Evolutionary conservation across 192 early-diverging fungal species (phyloP), one percentile per base, ranked within the genome.

Genomic region (Coemansia sp.): DNA sequence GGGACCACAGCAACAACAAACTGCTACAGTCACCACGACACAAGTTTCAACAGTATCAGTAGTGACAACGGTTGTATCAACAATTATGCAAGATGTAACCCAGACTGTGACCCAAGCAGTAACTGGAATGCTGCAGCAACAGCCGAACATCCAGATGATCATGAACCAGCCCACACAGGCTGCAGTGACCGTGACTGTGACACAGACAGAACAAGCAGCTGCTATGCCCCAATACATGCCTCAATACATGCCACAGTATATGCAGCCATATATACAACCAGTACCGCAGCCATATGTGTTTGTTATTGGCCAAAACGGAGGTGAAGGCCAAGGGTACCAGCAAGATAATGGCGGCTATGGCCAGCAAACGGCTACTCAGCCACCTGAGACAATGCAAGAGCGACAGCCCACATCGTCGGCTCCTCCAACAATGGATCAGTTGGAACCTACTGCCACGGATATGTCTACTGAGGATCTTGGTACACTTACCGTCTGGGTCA

Each of bases 221-320:
- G 43, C 43, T n/a, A 21, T 26, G 18, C 55, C 55, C 8, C 31
- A 57, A 13, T 57, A 57, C 30, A 21, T 26, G 18, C 55, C 55
- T 18, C 31, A 57, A 13, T 57, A 57, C 30, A 31, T 57, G 15
- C 55, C 55, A 49, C 48, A 49, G n/a, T 57, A 57, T 31, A 2
- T 57, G 55, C 15, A 31, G 55, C 55, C 7, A 18, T n/a, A 49
- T 1, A 10, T n/a, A n/a, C n/a, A n/a, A n/a, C n/a, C n/a, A n/a
- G n/a, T n/a, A n/a, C n/a, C n/a, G 31, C 55, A 34, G 7, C 55
- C 55, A 4, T 20, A 9, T 9, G 25, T 53, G 21, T 23, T 53
- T 53, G 21, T 30, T 6, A 28, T 53, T 29, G 13, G 13, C 7
- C 26, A 30, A 16, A 26, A 6, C 16, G 26, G 25, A 15, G 43